phyloP scores from a whole-genome alignment of 768 basidiomycete genomes.

The Suillus decipiens region DNA sequence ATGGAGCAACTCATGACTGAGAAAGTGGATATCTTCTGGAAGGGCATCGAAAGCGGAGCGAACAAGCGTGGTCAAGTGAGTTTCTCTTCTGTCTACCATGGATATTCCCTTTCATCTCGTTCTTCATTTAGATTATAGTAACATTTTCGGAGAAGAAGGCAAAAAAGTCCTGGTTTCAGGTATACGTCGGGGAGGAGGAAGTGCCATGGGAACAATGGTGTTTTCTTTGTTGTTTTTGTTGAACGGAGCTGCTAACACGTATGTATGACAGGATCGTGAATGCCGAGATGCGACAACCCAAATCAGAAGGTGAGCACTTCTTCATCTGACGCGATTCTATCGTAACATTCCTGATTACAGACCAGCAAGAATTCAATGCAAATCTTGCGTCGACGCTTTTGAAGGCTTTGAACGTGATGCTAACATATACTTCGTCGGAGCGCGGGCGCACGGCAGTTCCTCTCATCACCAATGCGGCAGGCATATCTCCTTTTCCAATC shows the following conservation, averaged over 20 bases:
- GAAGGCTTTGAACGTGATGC: conserved; percentile 68
- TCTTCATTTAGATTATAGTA: conserved; percentile 51
- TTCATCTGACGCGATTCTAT: neutral
- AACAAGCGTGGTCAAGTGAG: conserved; percentile 71
- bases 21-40: conserved; percentile 81
- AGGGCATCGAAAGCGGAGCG: conserved; percentile 61
- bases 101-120: neutral
- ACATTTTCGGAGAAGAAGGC: conserved; percentile 77
- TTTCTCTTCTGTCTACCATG: neutral
- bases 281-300: conserved; percentile 75
- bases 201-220: conserved; percentile 89
- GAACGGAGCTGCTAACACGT: neutral
- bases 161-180: conserved; percentile 79
- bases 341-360: conserved; percentile 26
- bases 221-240: conserved; percentile 13
- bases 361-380: conserved; percentile 53
- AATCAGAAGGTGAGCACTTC: conserved; percentile 53
- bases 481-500: conserved; percentile 82
- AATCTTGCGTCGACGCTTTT: conserved; percentile 63
- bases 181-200: conserved; percentile 74
- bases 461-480: conserved; percentile 71
- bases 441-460: conserved; percentile 74
- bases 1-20: conserved; percentile 73
- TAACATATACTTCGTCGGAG: conserved; percentile 79
- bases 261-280: conserved; percentile 64